A percentile compares a stretch with the other conserved stretches of the same genome.
phyloP scores from a whole-genome alignment of 228 moss, liverwort and hornwort genomes.

The Sphagnum fallax region DNA sequence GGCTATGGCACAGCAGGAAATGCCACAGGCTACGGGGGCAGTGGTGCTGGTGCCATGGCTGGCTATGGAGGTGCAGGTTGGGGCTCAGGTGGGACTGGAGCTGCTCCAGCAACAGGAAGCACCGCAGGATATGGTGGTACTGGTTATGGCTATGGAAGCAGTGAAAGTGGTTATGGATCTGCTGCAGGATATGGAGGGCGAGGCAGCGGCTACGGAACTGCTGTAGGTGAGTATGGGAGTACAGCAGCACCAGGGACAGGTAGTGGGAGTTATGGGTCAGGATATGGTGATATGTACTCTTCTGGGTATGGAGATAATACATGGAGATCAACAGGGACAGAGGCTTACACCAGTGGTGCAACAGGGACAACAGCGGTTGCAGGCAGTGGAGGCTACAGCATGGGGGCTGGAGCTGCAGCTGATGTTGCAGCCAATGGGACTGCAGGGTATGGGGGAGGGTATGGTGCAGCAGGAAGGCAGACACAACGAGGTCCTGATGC shows the following conservation, averaged over 20 bases:
- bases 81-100: slow-evolving; percentile 73
- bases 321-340: slow-evolving; percentile 81
- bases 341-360: slow-evolving; percentile 61
- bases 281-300: slow-evolving; percentile 68
- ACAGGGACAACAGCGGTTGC: slow-evolving; percentile 75
- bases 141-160: slow-evolving; percentile 85
- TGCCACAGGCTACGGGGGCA: slow-evolving; percentile 61
- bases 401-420: slow-evolving; percentile 19
- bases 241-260: slow-evolving; percentile 56
- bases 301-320: slow-evolving; percentile 84
- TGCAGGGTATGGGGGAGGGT: slow-evolving; percentile 93
- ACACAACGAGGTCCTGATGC: slow-evolving; percentile 99
- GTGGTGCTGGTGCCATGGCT: slow-evolving; percentile 67
- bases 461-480: slow-evolving; percentile 98
- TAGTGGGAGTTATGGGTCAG: slow-evolving; percentile 55
- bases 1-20: slow-evolving; percentile 77
- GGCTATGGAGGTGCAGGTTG: slow-evolving; percentile 57
- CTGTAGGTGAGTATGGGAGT: slow-evolving; percentile 26
- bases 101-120: slow-evolving; percentile 53
- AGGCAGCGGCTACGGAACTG: slow-evolving; percentile 81
- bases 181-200: slow-evolving; percentile 63
- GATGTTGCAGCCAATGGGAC: slow-evolving; percentile 66
- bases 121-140: slow-evolving; percentile 72
- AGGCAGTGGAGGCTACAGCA: slow-evolving; percentile 62
- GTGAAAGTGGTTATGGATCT: slow-evolving; percentile 83